Base-by-base conservation (phyloP, 2,329 filamentous ascomycete genomes). In the Onygenales sp. region DNA sequence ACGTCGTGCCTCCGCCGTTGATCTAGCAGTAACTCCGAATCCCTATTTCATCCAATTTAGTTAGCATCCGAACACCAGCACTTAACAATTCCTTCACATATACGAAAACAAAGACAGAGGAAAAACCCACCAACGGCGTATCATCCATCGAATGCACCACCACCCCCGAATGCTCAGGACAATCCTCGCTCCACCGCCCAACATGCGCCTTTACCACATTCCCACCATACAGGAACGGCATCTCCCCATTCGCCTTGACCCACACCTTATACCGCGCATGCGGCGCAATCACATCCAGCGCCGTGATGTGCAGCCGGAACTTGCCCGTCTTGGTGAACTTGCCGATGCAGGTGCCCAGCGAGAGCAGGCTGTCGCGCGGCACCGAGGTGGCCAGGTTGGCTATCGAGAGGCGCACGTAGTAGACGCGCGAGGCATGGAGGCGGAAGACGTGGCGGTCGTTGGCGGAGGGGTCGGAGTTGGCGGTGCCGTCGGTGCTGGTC, bases 181-280 rank as follows among this genome's bases (percentile, higher is more conserved):
- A 91, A 75, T 97, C 92, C 65, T 95, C 90, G 42, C 84, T 87
- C 84, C 87, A 92, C 57, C 90, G 76, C 17, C 89, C 89, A 14
- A 93, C 81, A 68, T 90, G 86, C 35, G 85, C 86, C 70, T 89
- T 89, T 61, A 94, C 82, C 51, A 95, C 79, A 70, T 97, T 91
- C 54, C 89, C 88, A 51, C 93, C 93, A 72, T 97, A 98, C 46
- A 98, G 75, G 70, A 95, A 97, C 1, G 93, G 92, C 90, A 96
- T 95, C 66, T 94, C 91, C 61, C 93, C 93, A 72, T 97, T 97
- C 55, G 85, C 81, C 73, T 94, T 94, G 61, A 98, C 85, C 90
- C 91, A 97, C 62, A 97, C 84, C 82, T 97, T 97, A 75, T 95
- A 95, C 55, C 93, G 80, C 44, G 92, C 92, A 70, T 96, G 89